Conservation (phyloP, 805 yeast genomes). For the Candida hungchunana region DNA sequence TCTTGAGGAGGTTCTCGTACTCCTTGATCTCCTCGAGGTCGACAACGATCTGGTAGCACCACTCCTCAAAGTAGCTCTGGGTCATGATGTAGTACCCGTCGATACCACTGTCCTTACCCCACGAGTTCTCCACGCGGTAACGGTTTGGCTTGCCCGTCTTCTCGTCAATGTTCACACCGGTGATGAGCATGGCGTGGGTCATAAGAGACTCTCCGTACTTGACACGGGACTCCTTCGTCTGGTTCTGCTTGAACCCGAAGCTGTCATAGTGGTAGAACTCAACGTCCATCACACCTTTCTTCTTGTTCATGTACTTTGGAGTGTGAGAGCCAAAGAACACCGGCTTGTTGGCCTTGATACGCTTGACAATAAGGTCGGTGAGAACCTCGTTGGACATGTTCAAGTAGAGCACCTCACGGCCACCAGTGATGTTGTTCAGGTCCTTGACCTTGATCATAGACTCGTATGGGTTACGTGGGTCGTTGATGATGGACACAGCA, state of each 20-base stretch:
- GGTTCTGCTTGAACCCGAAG: slow-evolving; percentile 49
- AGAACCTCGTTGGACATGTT: slow-evolving; percentile 59
- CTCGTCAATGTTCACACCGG: slow-evolving; percentile 73
- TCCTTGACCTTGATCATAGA: slow-evolving; percentile 66
- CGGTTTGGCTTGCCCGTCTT: slow-evolving; percentile 50
- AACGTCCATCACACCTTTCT: slow-evolving; percentile 68
- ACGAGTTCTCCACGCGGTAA: slow-evolving; percentile 73
- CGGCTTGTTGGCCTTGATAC: slow-evolving; percentile 69
- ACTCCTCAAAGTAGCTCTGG: slow-evolving; percentile 69
- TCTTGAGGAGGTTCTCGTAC: slow-evolving; percentile 30
- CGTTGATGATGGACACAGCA: slow-evolving; percentile 68
- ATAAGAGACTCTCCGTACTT: slow-evolving; percentile 66
- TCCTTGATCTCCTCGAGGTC: slow-evolving; percentile 43
- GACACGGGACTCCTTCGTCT: slow-evolving; percentile 64
- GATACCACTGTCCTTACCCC: slow-evolving; percentile 66
- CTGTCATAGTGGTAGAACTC: slow-evolving; percentile 63
- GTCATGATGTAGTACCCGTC: slow-evolving; percentile 71
- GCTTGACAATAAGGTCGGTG: slow-evolving; percentile 57
- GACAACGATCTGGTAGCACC: slow-evolving; percentile 68
- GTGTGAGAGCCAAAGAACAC: slow-evolving; percentile 89
- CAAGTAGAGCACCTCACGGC: slow-evolving; percentile 66
- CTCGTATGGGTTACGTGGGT: slow-evolving; percentile 72
- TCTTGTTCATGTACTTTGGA: slow-evolving; percentile 64
- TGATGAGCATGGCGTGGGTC: slow-evolving; percentile 90
- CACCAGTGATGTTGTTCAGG: slow-evolving; percentile 68